Evolutionary conservation across 495 filamentous ascomycete genomes (phyloP), one percentile per base, ranked within the genome.

Genomic region (Monascus purpureus): DNA sequence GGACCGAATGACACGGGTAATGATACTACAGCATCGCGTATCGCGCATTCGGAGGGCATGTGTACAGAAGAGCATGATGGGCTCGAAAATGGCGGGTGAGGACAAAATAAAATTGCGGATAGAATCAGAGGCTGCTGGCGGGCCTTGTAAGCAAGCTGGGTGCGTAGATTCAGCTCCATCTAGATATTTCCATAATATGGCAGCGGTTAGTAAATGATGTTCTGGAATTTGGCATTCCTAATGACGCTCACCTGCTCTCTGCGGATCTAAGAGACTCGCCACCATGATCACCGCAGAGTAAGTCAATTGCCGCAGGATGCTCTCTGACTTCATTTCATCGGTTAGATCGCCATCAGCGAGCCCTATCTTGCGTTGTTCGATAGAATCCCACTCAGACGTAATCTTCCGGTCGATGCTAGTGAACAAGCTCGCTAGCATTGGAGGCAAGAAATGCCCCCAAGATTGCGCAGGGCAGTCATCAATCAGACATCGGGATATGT

Each of bases 241-340:
- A 34, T 8, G 9, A n/a, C 25, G 33, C 47, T 37, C 49, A 65
- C 61, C 59, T 39, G 57, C 62, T 52, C 62, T 66, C 34, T 73
- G 66, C 8, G 82, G 81, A 48, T 94, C 87, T 7, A 95, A 65
- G 33, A 96, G 68, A 35, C 79, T 79, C 15, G 85, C 79, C 26
- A 93, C 81, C 67, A 95, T 80, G 37, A 87, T 76, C 8, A 93
- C 83, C 5, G 88, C 82, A 22, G 84, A 81, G 49, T 87, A 84
- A 1, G 90, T 94, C 29, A 96, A 63, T 37, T 93, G 83, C n/a
- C 90, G 74, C 19, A 99, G 63, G 16, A 96, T 90, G 52, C 88
- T 95, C 49, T 99, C 90, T 13, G 82, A 77, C 55, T 93, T 93
- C 90, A 99, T 99, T 61, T 99, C 92, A 41, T 93, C 81, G 1